These are phyloP conservation scores for Paragyromitra xinjiangensis DNA, from an alignment of 495 filamentous ascomycete species.

Conservation along the genomic window DNA sequence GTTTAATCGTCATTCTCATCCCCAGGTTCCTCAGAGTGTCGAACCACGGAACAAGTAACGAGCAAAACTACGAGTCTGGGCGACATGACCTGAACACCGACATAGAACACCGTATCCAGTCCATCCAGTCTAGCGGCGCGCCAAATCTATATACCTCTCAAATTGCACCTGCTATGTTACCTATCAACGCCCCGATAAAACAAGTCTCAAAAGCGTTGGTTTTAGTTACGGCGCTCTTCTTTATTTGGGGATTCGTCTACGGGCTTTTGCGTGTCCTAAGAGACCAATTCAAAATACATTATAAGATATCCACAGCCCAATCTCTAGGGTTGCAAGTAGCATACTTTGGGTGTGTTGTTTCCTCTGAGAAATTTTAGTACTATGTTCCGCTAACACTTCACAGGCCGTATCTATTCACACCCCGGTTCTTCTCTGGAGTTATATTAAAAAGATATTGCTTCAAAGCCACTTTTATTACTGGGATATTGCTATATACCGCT, in stretches of 20 bases:
- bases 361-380: neutral
- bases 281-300: slow-evolving; percentile 65
- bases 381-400: slow-evolving; percentile 4
- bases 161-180: slow-evolving; percentile 66
- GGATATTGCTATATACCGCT: slow-evolving; percentile 70
- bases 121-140: slow-evolving; percentile 37
- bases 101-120: neutral
- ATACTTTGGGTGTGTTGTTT: slow-evolving; percentile 63
- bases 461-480: slow-evolving; percentile 72
- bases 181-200: slow-evolving; percentile 19
- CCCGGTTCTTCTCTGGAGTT: slow-evolving; percentile 67
- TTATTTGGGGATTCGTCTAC: slow-evolving; percentile 88
- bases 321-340: slow-evolving; percentile 69
- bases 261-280: slow-evolving; percentile 82
- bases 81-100: neutral
- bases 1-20: slow-evolving; percentile 76
- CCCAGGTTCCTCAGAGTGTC: slow-evolving; percentile 71
- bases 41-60: neutral
- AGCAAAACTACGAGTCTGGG: neutral
- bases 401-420: slow-evolving; percentile 67
- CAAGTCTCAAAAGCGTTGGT: slow-evolving; percentile 27
- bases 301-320: slow-evolving; percentile 62
- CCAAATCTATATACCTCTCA: slow-evolving; percentile 32
- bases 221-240: slow-evolving; percentile 47
- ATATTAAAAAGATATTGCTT: slow-evolving; percentile 73